Base-by-base conservation (phyloP, 176 grass and related monocot genomes). In the Tillandsia fasciculata region DNA sequence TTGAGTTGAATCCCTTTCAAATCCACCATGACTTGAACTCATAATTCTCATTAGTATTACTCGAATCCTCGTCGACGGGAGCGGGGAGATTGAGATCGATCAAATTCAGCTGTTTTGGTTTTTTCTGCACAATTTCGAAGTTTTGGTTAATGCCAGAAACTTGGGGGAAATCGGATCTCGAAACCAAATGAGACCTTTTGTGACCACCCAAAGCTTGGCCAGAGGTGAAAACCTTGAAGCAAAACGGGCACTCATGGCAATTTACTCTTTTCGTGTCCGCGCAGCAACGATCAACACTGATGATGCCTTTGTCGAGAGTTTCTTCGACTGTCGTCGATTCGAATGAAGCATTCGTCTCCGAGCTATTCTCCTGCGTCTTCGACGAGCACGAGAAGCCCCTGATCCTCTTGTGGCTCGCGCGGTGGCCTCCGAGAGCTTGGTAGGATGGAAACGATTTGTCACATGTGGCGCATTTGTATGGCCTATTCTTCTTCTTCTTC, bases 351-450 rank as follows among this genome's bases (percentile, higher is more conserved):
- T 72, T 72, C 1, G 76, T 77, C 14, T 87, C 77, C 11, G 74
- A 12, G 69, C 64, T 83, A 6, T 26, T 57, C 47, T 87, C 77
- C 1, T 26, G 51, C 26, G 71, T 64, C 11, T 68, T 67, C 7
- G 48, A 29, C 15, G 14, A 20, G 63, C 73, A 87, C 33, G 7
- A 4, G 23, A 68, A 81, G 10, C 71, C 74, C 20, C 81, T 87
- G 71, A 79, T 81, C 70, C 81, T 77, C 85, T 87, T 87, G 79
- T 91, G 79, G 73, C 85, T 88, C 64, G 85, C 84, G 11, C 88
- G 88, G 56, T 91, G 88, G 69, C 88, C 88, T 24, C 88, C 88
- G 53, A 91, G 84, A 48, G 88, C 80, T 70, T 87, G 88, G 73
- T 90, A 86, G 29, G 87, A 90, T 28, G 67, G 79, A 68, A 91